Percentiles rank a stretch among this genome's conserved stretches.
Conservation (phyloP, 140 eudicot genomes). For the Senecio squalidus region DNA sequence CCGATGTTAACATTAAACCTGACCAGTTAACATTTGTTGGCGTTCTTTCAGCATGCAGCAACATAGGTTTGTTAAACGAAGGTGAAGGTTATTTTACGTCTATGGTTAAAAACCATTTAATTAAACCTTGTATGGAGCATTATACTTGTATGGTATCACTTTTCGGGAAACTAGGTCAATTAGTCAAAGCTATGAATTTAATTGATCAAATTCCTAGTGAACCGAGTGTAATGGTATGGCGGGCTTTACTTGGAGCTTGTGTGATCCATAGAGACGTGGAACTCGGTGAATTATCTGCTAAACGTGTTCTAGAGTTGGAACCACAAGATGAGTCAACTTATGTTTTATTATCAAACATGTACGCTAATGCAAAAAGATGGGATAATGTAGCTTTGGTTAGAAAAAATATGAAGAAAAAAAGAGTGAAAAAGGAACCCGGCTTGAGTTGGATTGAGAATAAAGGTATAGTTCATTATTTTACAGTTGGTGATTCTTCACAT, state of each 20-base stretch:
- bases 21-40: conserved; percentile 68
- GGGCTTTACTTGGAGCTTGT: conserved; percentile 84
- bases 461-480: conserved; percentile 65
- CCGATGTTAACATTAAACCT: conserved; percentile 37
- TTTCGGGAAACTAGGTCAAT: conserved; percentile 58
- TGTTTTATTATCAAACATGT: conserved; percentile 64
- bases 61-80: conserved; percentile 59
- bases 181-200: conserved; percentile 58
- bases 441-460: conserved; percentile 82
- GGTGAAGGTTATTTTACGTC: conserved; percentile 55
- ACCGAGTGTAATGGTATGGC: conserved; percentile 94
- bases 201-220: conserved; percentile 58
- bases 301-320: conserved; percentile 72
- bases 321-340: conserved; percentile 75
- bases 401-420: conserved; percentile 71
- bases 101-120: conserved; percentile 44
- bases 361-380: conserved; percentile 75
- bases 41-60: conserved; percentile 85
- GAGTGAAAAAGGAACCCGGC: conserved; percentile 84
- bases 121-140: conserved; percentile 85
- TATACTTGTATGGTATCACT: conserved; percentile 89
- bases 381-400: conserved; percentile 72
- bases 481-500: conserved; percentile 78
- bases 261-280: conserved; percentile 69
- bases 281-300: conserved; percentile 62